Evolutionary conservation across 768 basidiomycete species (phyloP).

Genomic region (Flagelloscypha sp.): DNA sequence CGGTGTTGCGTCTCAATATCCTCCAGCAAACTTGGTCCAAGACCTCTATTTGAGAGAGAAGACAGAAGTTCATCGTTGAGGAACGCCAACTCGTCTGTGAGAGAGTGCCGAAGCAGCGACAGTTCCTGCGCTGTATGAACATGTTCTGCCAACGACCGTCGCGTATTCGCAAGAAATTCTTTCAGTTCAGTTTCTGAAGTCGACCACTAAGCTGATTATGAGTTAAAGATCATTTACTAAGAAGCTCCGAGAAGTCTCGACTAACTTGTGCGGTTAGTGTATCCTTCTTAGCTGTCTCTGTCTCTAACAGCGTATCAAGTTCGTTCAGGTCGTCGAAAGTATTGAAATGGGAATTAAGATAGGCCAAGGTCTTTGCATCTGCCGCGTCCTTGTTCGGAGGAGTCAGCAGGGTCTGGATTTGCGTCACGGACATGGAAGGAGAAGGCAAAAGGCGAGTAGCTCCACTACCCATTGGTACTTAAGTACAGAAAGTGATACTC

Average conservation of each 20-base stretch:
- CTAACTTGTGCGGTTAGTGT: constrained; percentile 40
- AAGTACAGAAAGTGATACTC: too few species aligned
- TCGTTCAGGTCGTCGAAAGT: constrained; percentile 43
- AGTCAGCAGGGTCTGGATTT: constrained; percentile 40
- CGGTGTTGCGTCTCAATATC: constrained; percentile 76
- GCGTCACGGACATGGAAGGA: constrained; percentile 30
- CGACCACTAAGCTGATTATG: constrained; percentile 48
- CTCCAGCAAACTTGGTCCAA: constrained; percentile 63
- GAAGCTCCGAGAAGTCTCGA: constrained; percentile 12
- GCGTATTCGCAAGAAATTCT: constrained; percentile 39
- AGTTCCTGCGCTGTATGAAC: constrained; percentile 64
- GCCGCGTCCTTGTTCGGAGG: constrained; percentile 35
- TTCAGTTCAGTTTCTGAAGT: constrained; percentile 43
- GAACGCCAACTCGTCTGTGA: constrained; percentile 70
- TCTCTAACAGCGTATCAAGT: constrained; percentile 34
- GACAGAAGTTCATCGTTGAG: constrained; percentile 61
- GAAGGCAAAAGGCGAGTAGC: background rate
- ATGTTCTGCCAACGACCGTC: constrained; percentile 36
- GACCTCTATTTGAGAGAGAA: constrained; percentile 37
- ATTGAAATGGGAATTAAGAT: constrained; percentile 38
- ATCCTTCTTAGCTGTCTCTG: constrained; percentile 32
- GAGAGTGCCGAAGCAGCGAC: constrained; percentile 64
- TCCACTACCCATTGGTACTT: background rate
- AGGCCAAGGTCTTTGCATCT: constrained; percentile 25
- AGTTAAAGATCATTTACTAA: constrained; percentile 16